Evolutionary conservation across 2,329 filamentous ascomycete species (phyloP).

Genomic region (Penicillium sp.): DNA sequence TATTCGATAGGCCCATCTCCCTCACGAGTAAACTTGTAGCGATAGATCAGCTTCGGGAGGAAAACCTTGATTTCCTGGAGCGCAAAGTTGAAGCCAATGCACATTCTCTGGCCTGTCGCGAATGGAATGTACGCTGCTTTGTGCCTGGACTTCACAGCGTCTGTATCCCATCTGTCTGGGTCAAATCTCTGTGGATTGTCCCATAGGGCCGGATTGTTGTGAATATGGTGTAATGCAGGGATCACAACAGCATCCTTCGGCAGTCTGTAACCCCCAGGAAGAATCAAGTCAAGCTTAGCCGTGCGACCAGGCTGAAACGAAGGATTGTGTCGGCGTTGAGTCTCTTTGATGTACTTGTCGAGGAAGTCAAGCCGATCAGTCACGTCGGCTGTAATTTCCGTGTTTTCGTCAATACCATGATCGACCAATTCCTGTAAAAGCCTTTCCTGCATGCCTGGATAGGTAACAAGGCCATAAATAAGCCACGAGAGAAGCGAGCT

Average conservation of each 20-base stretch:
- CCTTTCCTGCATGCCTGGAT: conserved; percentile 60
- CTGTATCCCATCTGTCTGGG: conserved; percentile 62
- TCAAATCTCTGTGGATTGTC: conserved; percentile 62
- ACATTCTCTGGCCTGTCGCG: conserved; percentile 59
- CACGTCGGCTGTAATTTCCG: conserved; percentile 52
- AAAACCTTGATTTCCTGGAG: conserved; percentile 62
- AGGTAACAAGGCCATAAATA: conserved; percentile 57
- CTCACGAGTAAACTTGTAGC: conserved; percentile 59
- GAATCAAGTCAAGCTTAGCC: conserved; percentile 58
- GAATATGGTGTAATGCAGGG: conserved; percentile 51
- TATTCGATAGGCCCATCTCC: conserved; percentile 53
- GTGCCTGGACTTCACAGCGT: conserved; percentile 55
- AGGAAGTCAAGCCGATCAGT: conserved; percentile 53
- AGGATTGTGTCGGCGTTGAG: conserved; percentile 63
- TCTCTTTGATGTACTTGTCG: conserved; percentile 60
- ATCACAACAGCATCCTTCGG: conserved; percentile 59
- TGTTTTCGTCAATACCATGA: conserved; percentile 50
- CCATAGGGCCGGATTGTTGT: conserved; percentile 61
- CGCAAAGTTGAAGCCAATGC: conserved; percentile 68
- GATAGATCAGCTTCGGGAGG: conserved; percentile 60
- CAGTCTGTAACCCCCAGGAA: conserved; percentile 64
- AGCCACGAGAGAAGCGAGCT: conserved; percentile 63
- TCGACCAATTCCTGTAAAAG: conserved; percentile 63
- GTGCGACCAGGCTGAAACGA: conserved; percentile 65
- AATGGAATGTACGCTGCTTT: conserved; percentile 62